Evolutionary conservation across 768 basidiomycete genomes (phyloP), one percentile per base, ranked within the genome.

Genomic region (Hortiboletus campestris): DNA sequence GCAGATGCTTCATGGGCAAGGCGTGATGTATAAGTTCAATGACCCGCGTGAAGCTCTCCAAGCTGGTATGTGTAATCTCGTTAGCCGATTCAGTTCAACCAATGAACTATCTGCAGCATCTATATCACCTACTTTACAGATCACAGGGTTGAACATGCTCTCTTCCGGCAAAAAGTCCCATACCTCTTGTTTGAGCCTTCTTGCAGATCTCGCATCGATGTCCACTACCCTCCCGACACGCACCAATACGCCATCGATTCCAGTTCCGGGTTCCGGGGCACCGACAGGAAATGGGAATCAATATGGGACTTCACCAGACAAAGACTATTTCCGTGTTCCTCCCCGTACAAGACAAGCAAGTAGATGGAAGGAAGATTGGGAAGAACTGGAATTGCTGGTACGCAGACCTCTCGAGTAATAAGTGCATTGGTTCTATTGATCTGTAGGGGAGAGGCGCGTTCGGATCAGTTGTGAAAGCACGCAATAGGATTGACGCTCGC

Each of bases 381-480:
- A 95, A 65, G 94, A 96, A 67, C 74, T 97, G 10, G 94, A 96
- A 66, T 76, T 93, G 32, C 66, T 96, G 64, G 92, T 86, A 64
- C 47, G 63, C 46, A 35, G 42, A 39, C 13, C 45, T 52, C 13
- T 20, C 22, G 25, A 50, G 20, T 7, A 3, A 41, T 32, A 14
- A 25, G n/a, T 4, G 20, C 44, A 12, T 43, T 51, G 19, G 40
- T 9, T 9, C 38, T 51, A 12, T 43, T 28, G 8, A 41, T 29
- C 12, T 35, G 2, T 58, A 93, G 89, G 94, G 94, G 0, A 88
- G 88, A 66, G 94, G 94, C 0, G 92, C 83, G 0, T 96, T 93
- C 69, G 94, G 94, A 0, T 90, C 91, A n/a, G 94, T 97, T 0
- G 93, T 97, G 31, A 97, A 97, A 68, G 94, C 94, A 3, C 80